Base-by-base conservation (phyloP, 805 yeast genomes). In the Schwanniomyces polymorphus region DNA sequence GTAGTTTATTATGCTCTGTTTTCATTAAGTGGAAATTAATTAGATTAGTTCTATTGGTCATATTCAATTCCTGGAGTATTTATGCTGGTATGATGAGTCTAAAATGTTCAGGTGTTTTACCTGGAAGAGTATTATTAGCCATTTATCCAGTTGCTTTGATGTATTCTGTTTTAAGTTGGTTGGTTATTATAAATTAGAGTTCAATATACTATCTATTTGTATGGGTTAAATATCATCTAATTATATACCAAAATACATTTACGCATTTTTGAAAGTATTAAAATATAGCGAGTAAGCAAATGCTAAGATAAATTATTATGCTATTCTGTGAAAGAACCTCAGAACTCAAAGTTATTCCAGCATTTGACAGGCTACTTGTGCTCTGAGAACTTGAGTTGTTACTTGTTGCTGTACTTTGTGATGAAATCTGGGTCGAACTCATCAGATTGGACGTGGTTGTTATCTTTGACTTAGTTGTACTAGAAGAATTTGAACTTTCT, bases 81-180 rank as follows among this genome's bases (percentile, higher is more conserved):
- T 84, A 79, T 60, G 81, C 87, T 6, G 86, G 86, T 5, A 72
- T 76, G 17, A 72, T 82, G 59, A 82, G 86, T 41, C 72, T 85
- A 47, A 79, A 80, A 56, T 79, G 82, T 54, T 79, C 85, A 23
- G 90, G 90, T 1, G 88, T 85, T 1, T 65, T 79, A 14, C 83
- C 85, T 3, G 81, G 84, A 4, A 67, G 88, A 48, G 77, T 82
- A 8, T 67, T 82, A 27, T 63, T 85, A 49, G 89, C 90, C 0
- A 71, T 81, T 8, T 85, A 81, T 54, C 91, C 91, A 0, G 81
- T 85, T 25, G 84, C 78, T 3, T 68, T 85, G 51, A 76, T 84
- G 60, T 85, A 82, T 59, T 74, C 81, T 5, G 77, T 81, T 4
- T 62, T 85, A 41, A 82, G 86, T 23, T 85, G 89, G 89, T 64